These are phyloP conservation scores for Ceratocystis eucalypticola DNA, from an alignment of 2,329 filamentous ascomycete genomes.

Conservation along the genomic window DNA sequence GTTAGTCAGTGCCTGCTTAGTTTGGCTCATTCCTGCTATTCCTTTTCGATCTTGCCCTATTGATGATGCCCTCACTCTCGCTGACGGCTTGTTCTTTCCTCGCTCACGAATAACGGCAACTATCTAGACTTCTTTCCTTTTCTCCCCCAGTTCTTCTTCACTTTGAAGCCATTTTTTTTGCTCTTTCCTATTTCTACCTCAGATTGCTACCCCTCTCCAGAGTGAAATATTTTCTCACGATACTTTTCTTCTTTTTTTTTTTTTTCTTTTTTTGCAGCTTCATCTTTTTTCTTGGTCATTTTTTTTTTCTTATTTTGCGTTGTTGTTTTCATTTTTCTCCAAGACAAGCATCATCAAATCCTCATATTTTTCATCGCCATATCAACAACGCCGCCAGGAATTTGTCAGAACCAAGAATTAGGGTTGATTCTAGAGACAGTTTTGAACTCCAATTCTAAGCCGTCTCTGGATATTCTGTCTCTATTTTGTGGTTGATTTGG, in stretches of 20 bases:
- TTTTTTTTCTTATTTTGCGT: background rate
- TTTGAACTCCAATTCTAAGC: background rate
- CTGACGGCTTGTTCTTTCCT: background rate
- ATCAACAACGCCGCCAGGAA: conserved; percentile 1
- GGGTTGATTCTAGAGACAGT: background rate
- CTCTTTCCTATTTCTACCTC: background rate
- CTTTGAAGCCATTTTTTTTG: background rate
- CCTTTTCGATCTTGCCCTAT: background rate
- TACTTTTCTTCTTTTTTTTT: background rate
- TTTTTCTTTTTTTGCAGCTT: background rate
- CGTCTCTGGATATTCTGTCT: background rate
- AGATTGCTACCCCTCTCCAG: background rate
- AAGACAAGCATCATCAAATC: conserved; percentile 9
- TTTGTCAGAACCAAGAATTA: background rate
- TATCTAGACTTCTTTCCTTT: conserved; percentile 7
- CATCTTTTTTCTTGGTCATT: background rate
- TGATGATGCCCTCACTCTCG: background rate
- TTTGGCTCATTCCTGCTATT: background rate
- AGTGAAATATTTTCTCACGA: background rate
- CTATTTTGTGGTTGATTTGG: background rate
- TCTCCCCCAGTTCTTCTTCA: background rate
- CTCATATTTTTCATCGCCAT: conserved; percentile 5
- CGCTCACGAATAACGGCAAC: conserved; percentile 3
- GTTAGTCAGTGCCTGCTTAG: background rate
- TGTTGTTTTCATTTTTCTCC: background rate